phyloP scores from a whole-genome alignment of 2,329 filamentous ascomycete genomes.

The Ophiostoma tasmaniense region DNA sequence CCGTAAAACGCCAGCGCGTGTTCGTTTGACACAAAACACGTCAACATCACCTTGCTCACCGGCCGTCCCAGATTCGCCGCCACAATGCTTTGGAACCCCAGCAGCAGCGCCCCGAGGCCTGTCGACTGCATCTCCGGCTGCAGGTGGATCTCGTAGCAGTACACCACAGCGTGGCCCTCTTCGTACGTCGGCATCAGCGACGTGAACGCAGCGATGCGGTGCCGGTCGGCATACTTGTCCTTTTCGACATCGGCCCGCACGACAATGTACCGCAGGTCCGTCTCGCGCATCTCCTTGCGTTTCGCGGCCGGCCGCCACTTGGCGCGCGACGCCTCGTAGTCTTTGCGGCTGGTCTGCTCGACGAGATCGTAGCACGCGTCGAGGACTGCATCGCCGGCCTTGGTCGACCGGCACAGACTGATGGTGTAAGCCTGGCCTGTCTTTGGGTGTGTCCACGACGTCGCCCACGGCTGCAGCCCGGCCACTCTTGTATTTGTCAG shows the following conservation, averaged over 20 bases:
- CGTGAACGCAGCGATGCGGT: constrained; percentile 44
- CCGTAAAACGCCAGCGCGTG: constrained; percentile 53
- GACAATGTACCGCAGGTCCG: constrained; percentile 60
- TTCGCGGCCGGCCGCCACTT: constrained; percentile 59
- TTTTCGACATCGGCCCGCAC: constrained; percentile 29
- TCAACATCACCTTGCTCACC: constrained; percentile 63
- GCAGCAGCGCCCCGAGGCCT: constrained; percentile 53
- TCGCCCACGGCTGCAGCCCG: constrained; percentile 22
- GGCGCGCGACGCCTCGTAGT: constrained; percentile 53
- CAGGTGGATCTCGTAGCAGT: constrained; percentile 74
- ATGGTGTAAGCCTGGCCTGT: constrained; percentile 36
- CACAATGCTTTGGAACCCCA: constrained; percentile 46
- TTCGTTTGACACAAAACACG: constrained; percentile 57
- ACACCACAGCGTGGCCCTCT: constrained; percentile 56
- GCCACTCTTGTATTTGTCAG: constrained; percentile 1
- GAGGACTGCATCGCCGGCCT: constrained; percentile 38
- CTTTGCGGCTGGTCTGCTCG: constrained; percentile 51
- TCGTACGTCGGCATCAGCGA: constrained; percentile 68
- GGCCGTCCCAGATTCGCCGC: constrained; percentile 42
- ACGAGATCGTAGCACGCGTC: constrained; percentile 49
- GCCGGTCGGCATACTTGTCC: constrained; percentile 9
- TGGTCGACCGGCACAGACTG: constrained; percentile 32
- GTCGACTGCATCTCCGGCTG: constrained; percentile 42
- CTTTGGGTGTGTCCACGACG: constrained; percentile 43
- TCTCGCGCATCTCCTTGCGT: constrained; percentile 57